Conservation (phyloP, 805 yeast genomes). For the Starmerella vitae region DNA sequence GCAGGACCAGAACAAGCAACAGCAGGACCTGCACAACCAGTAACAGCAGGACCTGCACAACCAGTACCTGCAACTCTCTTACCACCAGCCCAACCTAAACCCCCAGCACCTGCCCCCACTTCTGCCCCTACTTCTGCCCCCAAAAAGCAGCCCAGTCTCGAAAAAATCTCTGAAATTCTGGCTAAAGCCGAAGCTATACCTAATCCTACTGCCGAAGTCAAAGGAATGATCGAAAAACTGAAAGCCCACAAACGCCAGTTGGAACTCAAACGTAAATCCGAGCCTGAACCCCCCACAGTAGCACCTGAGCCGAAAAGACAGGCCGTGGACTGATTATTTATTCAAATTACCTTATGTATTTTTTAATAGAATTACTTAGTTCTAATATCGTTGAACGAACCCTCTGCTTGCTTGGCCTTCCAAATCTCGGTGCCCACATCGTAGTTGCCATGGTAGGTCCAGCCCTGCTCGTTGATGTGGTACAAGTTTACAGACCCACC, state of each 20-base stretch:
- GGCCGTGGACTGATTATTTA: constrained; percentile 10
- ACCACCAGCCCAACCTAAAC: constrained; percentile 6
- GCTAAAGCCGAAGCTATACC: constrained; percentile 28
- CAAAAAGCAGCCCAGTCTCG: constrained; percentile 22
- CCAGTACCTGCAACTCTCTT: not conserved
- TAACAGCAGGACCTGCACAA: not conserved
- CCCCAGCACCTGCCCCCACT: not conserved
- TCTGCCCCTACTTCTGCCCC: constrained; percentile 6
- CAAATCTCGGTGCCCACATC: constrained; percentile 85
- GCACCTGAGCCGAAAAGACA: constrained; percentile 12
- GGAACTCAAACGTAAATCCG: constrained; percentile 19
- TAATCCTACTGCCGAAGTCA: constrained; percentile 27
- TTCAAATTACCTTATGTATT: not conserved
- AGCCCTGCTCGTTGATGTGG: constrained; percentile 86
- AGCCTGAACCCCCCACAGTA: constrained; percentile 1
- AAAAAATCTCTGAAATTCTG: constrained; percentile 26
- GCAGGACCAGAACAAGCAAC: not conserved
- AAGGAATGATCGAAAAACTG: constrained; percentile 27
- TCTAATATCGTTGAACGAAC: constrained; percentile 73
- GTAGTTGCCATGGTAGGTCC: constrained; percentile 92
- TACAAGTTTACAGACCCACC: constrained; percentile 93
- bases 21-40: not conserved
- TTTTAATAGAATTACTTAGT: constrained; percentile 6
- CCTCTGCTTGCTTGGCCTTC: constrained; percentile 78
- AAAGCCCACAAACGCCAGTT: constrained; percentile 24